A percentile compares a stretch with the other conserved stretches of the same genome.
phyloP scores from a whole-genome alignment of 129 eudicot genomes.

The Centella asiatica region DNA sequence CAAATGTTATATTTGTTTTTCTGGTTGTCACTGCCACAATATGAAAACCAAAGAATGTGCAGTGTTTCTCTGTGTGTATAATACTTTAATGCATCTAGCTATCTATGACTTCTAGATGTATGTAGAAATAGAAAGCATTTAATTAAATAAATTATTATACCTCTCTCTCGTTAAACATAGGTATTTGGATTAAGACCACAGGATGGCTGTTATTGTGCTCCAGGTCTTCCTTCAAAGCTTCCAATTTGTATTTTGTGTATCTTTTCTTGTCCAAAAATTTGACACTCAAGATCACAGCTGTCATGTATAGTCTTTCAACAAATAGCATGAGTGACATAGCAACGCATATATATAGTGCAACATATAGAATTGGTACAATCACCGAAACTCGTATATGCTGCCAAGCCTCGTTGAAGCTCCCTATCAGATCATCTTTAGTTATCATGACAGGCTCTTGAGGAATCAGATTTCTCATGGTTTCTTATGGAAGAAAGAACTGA shows the following conservation, averaged over 20 bases:
- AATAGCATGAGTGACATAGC: conserved; percentile 72
- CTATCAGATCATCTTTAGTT: conserved; percentile 26
- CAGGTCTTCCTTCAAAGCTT: conserved; percentile 46
- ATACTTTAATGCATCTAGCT: not conserved
- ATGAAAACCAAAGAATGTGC: not conserved
- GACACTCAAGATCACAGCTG: conserved; percentile 48
- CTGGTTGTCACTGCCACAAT: not conserved
- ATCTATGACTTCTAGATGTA: not conserved
- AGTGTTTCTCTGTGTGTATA: not conserved
- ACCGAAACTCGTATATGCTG: conserved; percentile 37
- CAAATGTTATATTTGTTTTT: not conserved
- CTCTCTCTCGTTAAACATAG: conserved; percentile 84
- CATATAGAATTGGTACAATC: conserved; percentile 38
- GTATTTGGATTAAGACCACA: conserved; percentile 62
- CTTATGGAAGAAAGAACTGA: conserved; percentile 2
- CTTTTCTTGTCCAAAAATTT: conserved; percentile 48
- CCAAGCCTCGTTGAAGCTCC: conserved; percentile 43
- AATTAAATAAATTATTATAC: conserved; percentile 21
- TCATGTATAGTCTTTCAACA: conserved; percentile 62
- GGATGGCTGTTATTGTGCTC: conserved; percentile 50
- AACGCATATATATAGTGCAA: conserved; percentile 47
- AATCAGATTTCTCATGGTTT: conserved; percentile 42
- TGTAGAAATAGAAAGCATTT: not conserved
- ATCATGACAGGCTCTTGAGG: conserved; percentile 24
- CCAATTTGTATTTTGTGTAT: conserved; percentile 61